A percentile compares a stretch with the other conserved stretches of the same genome.
Conservation (phyloP, 2,329 filamentous ascomycete genomes). For the Coleophoma cylindrospora region DNA sequence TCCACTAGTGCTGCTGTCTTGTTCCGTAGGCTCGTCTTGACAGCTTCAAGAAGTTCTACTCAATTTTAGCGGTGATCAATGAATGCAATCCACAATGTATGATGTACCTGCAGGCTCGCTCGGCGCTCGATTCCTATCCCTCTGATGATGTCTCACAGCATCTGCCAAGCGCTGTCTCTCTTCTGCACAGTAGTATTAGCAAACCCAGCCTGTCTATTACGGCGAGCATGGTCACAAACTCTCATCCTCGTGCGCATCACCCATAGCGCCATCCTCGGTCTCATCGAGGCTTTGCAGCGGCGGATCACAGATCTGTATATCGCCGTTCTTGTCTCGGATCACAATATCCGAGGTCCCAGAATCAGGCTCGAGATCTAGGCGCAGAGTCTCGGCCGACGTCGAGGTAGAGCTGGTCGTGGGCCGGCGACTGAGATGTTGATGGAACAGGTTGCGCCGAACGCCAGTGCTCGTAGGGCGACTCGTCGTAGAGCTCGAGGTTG, state of each 20-base stretch:
- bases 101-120: conserved; percentile 61
- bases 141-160: conserved; percentile 55
- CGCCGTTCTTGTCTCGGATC: conserved; percentile 56
- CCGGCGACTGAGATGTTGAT: conserved; percentile 51
- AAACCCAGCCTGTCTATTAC: conserved; percentile 7
- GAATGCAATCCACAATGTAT: neutral
- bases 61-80: conserved; percentile 9
- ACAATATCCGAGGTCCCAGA: conserved; percentile 50
- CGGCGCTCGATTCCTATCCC: conserved; percentile 47
- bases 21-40: conserved; percentile 64
- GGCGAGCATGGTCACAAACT: conserved; percentile 34
- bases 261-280: conserved; percentile 46
- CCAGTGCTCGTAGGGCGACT: conserved; percentile 8
- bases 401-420: conserved; percentile 40
- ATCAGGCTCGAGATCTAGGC: conserved; percentile 40
- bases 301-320: conserved; percentile 55
- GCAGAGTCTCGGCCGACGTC: conserved; percentile 40
- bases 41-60: conserved; percentile 63
- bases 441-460: conserved; percentile 54
- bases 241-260: conserved; percentile 52
- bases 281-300: conserved; percentile 44
- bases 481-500: conserved; percentile 11
- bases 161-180: conserved; percentile 57
- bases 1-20: conserved; percentile 72
- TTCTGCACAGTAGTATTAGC: conserved; percentile 30